Base-by-base conservation (phyloP, 2,329 filamentous ascomycete genomes). In the Phyllosticta capitalensis region DNA sequence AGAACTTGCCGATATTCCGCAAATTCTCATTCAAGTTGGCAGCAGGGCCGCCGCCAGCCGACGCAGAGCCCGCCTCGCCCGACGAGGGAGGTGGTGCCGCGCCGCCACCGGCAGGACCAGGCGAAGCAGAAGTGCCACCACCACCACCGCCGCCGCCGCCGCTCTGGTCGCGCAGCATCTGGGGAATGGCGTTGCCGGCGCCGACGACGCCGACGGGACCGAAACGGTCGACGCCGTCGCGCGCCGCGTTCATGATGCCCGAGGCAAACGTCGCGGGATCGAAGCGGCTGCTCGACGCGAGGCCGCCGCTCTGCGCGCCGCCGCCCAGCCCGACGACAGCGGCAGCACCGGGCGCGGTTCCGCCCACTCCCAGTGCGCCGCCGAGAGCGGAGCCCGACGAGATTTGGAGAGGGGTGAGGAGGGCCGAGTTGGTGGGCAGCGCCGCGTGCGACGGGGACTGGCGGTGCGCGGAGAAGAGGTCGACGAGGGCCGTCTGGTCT, bases 1-100 rank as follows among this genome's bases (percentile, higher is more conserved):
- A 97, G 76, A 97, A 96, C 75, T 95, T 96, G 22, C 92, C 92
- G 74, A 99, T 89, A 71, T 90, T 96, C 76, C 90, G 92, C 74
- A 97, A 72, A 73, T 96, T 96, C 74, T 95, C 92, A 70, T 96
- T 95, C 64, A 96, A 83, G 56, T 88, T 90, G 7, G 83, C 83
- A 67, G 87, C 84, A 58, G 83, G 59, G 79, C 64, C 52, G 79
- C 64, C 52, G 72, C 60, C 61, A 17, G 38, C 14, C 38, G 38
- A n/a, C 38, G 38, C 38, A n/a, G 38, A 45, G 5, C 14, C 38
- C 17, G 17, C 14, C 1, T 45, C 38, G 38, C 5, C n/a, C 4
- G 38, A 45, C 14, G 17, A 45, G 38, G 38, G 5, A 60, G 64
- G 20, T 61, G 65, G 20, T 63, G 64, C 22, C 28, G 53, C 49